Evolutionary conservation across 805 yeast genomes (phyloP).

Genomic region (Barnettozyma sucrosica): DNA sequence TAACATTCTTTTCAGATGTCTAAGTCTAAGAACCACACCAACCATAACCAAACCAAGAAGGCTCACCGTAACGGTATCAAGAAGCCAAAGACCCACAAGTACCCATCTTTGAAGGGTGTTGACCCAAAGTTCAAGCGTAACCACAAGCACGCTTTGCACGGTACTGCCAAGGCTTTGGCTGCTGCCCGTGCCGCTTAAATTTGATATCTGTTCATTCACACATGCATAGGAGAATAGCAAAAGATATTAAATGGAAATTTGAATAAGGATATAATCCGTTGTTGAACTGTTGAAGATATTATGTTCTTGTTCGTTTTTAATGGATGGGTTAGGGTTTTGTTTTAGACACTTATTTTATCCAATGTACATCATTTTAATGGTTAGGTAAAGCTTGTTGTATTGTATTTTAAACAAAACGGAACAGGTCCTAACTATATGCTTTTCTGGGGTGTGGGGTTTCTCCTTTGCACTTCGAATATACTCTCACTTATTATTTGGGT

Average conservation of each 20-base stretch:
- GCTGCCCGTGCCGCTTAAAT: conserved; percentile 51
- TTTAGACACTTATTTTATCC: conserved; percentile 9
- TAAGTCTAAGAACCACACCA: conserved; percentile 99
- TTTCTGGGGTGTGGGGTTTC: too few relatives aligned
- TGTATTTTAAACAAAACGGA: too few relatives aligned
- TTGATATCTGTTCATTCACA: background rate
- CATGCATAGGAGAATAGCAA: background rate
- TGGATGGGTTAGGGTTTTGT: conserved; percentile 5
- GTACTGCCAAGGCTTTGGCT: conserved; percentile 92
- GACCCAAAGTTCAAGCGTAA: conserved; percentile 99
- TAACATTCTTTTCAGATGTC: conserved; percentile 57
- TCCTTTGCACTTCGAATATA: too few relatives aligned
- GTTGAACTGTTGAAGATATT: conserved; percentile 2
- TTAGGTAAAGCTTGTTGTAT: conserved; percentile 1
- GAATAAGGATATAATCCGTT: background rate
- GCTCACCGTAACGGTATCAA: conserved; percentile 99
- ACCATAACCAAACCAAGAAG: conserved; percentile 99
- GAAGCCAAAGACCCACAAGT: conserved; percentile 97
- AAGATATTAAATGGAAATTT: background rate
- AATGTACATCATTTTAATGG: conserved; percentile 25
- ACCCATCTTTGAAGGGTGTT: conserved; percentile 98
- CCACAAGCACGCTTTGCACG: conserved; percentile 99
- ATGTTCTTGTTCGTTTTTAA: conserved; percentile 9
- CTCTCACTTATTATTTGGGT: background rate
- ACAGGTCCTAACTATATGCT: too few relatives aligned